Evolutionary conservation across 2,329 filamentous ascomycete species (phyloP), one percentile per base, ranked within the genome.

Genomic region (Xylariaceae sp.): DNA sequence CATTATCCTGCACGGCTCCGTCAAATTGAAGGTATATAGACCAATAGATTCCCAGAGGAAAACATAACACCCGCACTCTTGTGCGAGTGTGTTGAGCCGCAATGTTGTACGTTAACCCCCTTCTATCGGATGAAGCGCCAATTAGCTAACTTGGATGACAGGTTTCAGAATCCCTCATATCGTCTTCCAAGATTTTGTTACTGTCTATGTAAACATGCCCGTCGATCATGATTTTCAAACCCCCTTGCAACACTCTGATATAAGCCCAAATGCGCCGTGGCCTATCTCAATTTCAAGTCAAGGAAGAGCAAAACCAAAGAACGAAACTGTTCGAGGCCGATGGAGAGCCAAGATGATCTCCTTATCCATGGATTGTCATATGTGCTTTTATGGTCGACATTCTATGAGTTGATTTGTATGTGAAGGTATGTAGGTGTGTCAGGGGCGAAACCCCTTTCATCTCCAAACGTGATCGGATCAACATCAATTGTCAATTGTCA

Each of bases 241-340:
- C 49, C 50, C 67, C 67, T 70, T 70, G 67, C 68, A 69, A 70
- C 68, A 70, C 68, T 70, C 67, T 70, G 68, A 70, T 66, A 66
- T 67, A 64, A 56, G 63, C 65, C 66, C 35, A 62, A 61, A 65
- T 64, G 60, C 66, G 49, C 65, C 65, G 62, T 69, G 67, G 67
- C 61, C 59, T 66, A 64, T 70, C 62, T 70, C 68, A 67, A 70
- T 70, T 70, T 70, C 69, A 44, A 66, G 68, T 69, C 68, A 70
- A 70, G 68, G 68, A 68, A 70, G 57, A 70, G 23, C 35, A 45
- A 70, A 62, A 57, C 37, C 23, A 58, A 56, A 9, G 37, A 51
- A 35, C 49, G 44, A 34, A 53, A 45, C 39, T 58, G 63, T 62
- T 56, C 51, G 53, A 64, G 60, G 54, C 60, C 65, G 59, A 15